Evolutionary conservation across 768 basidiomycete genomes (phyloP).

Genomic region (Crepidotus variabilis): DNA sequence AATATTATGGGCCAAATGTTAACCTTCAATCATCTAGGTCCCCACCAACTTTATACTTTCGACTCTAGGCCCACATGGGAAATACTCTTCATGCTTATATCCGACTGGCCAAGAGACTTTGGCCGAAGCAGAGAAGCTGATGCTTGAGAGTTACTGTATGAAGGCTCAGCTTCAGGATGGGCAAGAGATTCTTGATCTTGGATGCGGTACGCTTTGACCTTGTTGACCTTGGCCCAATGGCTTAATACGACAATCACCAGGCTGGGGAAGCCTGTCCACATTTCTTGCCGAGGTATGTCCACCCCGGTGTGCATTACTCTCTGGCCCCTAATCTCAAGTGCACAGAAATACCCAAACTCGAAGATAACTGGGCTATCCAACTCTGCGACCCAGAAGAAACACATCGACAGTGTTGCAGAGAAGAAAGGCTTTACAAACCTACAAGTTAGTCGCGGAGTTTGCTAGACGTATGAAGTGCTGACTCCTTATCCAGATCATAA

Average conservation of each 20-base stretch:
- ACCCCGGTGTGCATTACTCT: not conserved
- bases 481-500: conserved; percentile 57
- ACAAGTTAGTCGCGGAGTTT: conserved; percentile 26
- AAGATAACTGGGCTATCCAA: conserved; percentile 63
- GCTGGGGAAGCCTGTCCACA: conserved; percentile 71
- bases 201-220: conserved; percentile 44
- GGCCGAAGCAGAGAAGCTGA: conserved; percentile 60
- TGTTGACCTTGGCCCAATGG: not conserved
- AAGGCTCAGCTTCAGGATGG: conserved; percentile 63
- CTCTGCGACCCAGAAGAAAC: conserved; percentile 61
- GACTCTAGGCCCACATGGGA: conserved; percentile 61
- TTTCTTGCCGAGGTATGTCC: conserved; percentile 53
- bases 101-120: conserved; percentile 56
- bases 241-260: conserved; percentile 19
- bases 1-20: too few relatives aligned
- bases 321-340: not conserved
- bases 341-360: conserved; percentile 64
- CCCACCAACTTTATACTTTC: conserved; percentile 60
- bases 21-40: conserved; percentile 30
- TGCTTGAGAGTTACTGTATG: conserved; percentile 63
- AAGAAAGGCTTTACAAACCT: conserved; percentile 50
- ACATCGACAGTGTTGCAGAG: conserved; percentile 52
- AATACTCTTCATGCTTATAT: conserved; percentile 67
- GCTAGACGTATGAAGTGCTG: not conserved
- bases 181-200: conserved; percentile 61